Percentiles rank a stretch among this genome's conserved stretches.
Evolutionary conservation across 139 green algal genomes (phyloP).

Genomic region (Chlorella vulgaris): DNA sequence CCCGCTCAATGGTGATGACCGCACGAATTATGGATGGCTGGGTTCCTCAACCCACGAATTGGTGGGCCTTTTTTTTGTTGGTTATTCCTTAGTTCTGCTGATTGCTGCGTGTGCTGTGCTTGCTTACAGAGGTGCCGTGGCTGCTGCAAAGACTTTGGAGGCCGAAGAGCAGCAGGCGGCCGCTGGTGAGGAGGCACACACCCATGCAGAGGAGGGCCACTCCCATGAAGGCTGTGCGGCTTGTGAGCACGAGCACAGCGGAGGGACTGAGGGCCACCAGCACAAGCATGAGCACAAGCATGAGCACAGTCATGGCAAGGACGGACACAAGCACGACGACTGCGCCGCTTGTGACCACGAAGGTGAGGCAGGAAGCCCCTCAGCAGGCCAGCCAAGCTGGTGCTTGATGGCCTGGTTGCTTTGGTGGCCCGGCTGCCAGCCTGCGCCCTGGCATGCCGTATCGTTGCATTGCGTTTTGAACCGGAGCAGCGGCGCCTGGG

Average conservation of each 20-base stretch:
- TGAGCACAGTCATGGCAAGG: conserved; percentile 27
- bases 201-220: conserved; percentile 9
- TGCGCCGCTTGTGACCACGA: not conserved
- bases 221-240: too few relatives aligned
- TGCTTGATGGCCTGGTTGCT: not conserved
- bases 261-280: conserved; percentile 36
- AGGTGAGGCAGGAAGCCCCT: not conserved
- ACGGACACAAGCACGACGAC: not conserved
- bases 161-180: not conserved
- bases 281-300: conserved; percentile 41
- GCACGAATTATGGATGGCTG: too few relatives aligned
- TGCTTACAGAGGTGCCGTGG: conserved; percentile 66
- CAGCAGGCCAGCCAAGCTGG: not conserved
- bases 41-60: too few relatives aligned
- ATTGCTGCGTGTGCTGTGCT: not conserved
- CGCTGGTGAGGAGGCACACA: conserved; percentile 29
- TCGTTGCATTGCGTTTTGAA: too few relatives aligned
- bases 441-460: too few relatives aligned
- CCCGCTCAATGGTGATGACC: too few relatives aligned
- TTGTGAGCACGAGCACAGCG: not conserved
- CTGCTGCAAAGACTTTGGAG: conserved; percentile 57
- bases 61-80: not conserved
- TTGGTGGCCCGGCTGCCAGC: too few relatives aligned
- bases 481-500: too few relatives aligned
- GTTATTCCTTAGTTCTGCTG: not conserved